Evolutionary conservation across 768 basidiomycete species (phyloP).

Genomic region (Agrocybe chaxingu): DNA sequence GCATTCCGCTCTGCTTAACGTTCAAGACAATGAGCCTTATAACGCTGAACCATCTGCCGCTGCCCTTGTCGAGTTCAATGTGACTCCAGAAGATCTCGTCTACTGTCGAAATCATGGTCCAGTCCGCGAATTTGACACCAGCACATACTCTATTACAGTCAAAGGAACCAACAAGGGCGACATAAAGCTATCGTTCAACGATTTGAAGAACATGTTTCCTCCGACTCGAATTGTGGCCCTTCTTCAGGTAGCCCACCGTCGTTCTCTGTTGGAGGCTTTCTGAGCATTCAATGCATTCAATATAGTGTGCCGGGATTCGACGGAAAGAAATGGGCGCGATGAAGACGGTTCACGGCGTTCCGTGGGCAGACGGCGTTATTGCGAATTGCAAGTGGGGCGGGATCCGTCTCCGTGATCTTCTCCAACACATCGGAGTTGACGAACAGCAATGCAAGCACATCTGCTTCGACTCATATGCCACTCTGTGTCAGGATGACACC

Average conservation of each 20-base stretch:
- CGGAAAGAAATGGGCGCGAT: constrained; percentile 60
- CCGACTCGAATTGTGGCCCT: constrained; percentile 45
- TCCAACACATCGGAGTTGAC: constrained; percentile 41
- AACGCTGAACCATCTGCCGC: constrained; percentile 66
- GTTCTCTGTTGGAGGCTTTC: background rate
- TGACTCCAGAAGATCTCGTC: constrained; percentile 62
- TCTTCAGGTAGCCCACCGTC: constrained; percentile 42
- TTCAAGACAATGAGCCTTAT: constrained; percentile 50
- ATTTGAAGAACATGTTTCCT: constrained; percentile 38
- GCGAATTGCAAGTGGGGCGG: constrained; percentile 71
- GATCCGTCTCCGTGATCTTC: constrained; percentile 52
- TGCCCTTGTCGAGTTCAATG: constrained; percentile 52
- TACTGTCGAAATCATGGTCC: constrained; percentile 74
- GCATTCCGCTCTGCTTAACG: constrained; percentile 43
- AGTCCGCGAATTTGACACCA: constrained; percentile 47
- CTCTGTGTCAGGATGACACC: constrained; percentile 56
- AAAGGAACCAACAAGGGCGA: constrained; percentile 31
- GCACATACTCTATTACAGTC: constrained; percentile 38
- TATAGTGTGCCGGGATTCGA: constrained; percentile 64
- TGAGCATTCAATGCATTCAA: background rate
- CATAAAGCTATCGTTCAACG: constrained; percentile 29
- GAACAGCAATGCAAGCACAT: constrained; percentile 40
- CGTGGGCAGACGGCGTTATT: constrained; percentile 68
- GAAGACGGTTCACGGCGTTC: constrained; percentile 56
- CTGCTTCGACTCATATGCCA: constrained; percentile 59